A percentile compares a stretch with the other conserved stretches of the same genome.
These are phyloP conservation scores for Polygonum maritimum DNA, from an alignment of 148 eudicot genomes.

Conservation along the genomic window DNA sequence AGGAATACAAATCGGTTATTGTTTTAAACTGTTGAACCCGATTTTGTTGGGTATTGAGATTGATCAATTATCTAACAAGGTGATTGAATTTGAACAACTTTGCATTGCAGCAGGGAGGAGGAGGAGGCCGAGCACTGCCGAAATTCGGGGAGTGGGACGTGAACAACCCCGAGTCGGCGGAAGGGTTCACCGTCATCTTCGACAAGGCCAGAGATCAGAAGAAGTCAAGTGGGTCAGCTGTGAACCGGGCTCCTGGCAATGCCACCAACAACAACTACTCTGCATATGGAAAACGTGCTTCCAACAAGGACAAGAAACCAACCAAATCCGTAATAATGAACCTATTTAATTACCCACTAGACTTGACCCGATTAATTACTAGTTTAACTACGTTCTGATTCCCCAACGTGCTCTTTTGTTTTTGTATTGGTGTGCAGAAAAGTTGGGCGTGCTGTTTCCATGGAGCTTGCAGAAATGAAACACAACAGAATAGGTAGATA, in stretches of 20 bases:
- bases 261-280: neutral
- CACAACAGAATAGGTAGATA: neutral
- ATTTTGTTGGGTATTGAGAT: too few species aligned
- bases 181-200: constrained; percentile 41
- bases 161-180: constrained; percentile 39
- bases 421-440: neutral
- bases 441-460: constrained; percentile 1
- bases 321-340: constrained; percentile 1
- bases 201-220: constrained; percentile 73
- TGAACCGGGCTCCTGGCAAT: constrained; percentile 5
- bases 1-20: too few species aligned
- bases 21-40: too few species aligned
- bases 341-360: too few species aligned
- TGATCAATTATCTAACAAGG: neutral
- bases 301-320: constrained; percentile 13
- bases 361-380: neutral
- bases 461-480: neutral
- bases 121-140: constrained; percentile 22
- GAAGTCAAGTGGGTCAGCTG: constrained; percentile 40
- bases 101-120: constrained; percentile 1
- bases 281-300: neutral
- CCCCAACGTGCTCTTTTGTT: neutral
- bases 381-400: neutral
- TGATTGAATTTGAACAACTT: neutral
- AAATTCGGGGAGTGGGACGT: constrained; percentile 64